Percentiles rank a stretch among this genome's conserved stretches.
phyloP scores from a whole-genome alignment of 1,284 basidiomycete species.

The Microbotryomycetes sp. region DNA sequence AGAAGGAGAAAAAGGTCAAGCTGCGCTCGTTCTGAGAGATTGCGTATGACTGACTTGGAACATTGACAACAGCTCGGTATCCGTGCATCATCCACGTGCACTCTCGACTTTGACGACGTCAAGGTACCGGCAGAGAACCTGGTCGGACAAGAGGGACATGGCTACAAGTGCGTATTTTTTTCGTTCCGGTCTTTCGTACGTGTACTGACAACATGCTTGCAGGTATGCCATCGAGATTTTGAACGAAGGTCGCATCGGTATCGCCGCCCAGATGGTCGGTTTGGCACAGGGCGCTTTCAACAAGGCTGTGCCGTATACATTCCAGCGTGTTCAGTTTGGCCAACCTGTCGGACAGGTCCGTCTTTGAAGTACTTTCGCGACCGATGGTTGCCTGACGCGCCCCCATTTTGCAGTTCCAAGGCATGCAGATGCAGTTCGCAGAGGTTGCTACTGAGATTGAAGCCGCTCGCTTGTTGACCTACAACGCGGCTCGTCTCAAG shows the following conservation, averaged over 20 bases:
- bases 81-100: conserved; percentile 91
- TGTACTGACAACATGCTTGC: conserved; percentile 46
- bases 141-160: conserved; percentile 85
- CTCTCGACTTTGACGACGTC: conserved; percentile 92
- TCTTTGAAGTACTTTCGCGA: not conserved
- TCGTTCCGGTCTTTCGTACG: not conserved
- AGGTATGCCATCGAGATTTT: conserved; percentile 82
- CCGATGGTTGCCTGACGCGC: not conserved
- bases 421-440: conserved; percentile 92
- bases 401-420: conserved; percentile 60
- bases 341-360: conserved; percentile 64
- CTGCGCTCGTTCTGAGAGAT: not conserved
- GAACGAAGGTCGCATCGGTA: conserved; percentile 96
- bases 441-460: conserved; percentile 57
- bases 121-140: conserved; percentile 87
- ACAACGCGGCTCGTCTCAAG: conserved; percentile 84
- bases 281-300: conserved; percentile 95
- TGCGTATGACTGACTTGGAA: not conserved
- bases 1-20: conserved; percentile 86
- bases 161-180: conserved; percentile 67
- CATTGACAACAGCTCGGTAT: conserved; percentile 62
- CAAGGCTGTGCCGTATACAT: conserved; percentile 85
- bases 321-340: conserved; percentile 88
- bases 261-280: conserved; percentile 76
- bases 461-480: conserved; percentile 83